Evolutionary conservation across 1,284 basidiomycete species (phyloP), one percentile per base, ranked within the genome.

Genomic region (Cutaneotrichosporon arboriforme): DNA sequence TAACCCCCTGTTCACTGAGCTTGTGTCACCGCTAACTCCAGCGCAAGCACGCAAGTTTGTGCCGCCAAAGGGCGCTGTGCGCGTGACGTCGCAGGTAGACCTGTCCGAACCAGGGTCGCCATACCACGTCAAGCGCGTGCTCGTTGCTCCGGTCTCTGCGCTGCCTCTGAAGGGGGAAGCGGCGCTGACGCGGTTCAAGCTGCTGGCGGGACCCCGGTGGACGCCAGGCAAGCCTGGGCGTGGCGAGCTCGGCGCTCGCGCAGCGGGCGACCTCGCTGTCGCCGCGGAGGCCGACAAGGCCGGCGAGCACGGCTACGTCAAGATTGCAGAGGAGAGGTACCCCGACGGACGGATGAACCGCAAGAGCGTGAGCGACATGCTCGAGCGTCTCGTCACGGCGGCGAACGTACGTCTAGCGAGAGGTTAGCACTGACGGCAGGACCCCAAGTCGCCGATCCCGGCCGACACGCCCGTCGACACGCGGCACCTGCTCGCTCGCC

Each of bases 201-300:
- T 93, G 2, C 78, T 93, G 21, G 87, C 90, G 18, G 90, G 90
- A 15, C 77, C 84, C 21, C 79, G 90, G 51, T 93, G 90, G 90
- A 81, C 84, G 14, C 83, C 82, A 4, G 80, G 82, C 22, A 81
- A 84, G 23, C 87, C 88, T 3, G 70, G 67, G 20, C 52, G 53
- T 20, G 34, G 50, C 23, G 64, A 67, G 58, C 51, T 63, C 15
- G 48, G 50, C 17, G 17, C 49, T 9, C 18, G 40, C 70, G 74
- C 62, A 26, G 20, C 39, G 17, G 82, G 81, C 64, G 13, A 8
- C 18, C 8, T 38, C 14, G 42, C 22, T 15, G 17, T 10, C 1
- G 44, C 55, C 17, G 17, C 41, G 14, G 38, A 51, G 22, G 38
- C 42, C 13, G 22, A 34, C 70, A 74, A 60, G 26, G 14, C 34